Percentiles rank a stretch among this genome's conserved stretches.
These are phyloP conservation scores for Cucumis cinereus DNA, from an alignment of 306 rosid species.

Conservation along the genomic window DNA sequence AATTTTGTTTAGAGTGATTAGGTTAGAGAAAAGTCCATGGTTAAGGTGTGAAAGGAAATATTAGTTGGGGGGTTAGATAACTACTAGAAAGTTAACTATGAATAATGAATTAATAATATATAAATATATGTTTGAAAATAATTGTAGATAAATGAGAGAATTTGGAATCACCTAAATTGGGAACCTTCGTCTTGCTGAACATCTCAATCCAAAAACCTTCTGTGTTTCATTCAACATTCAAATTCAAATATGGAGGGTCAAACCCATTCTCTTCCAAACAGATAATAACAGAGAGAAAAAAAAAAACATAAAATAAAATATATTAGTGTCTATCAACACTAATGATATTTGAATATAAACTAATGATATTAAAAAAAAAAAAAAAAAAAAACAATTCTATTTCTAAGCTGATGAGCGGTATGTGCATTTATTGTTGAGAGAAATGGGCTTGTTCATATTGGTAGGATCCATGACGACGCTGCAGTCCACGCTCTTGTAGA, in stretches of 20 bases:
- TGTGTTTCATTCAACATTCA: neutral
- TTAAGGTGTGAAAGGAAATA: neutral
- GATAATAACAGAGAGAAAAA: neutral
- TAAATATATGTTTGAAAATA: neutral
- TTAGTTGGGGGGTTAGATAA: neutral
- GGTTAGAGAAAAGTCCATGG: neutral
- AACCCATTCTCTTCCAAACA: neutral
- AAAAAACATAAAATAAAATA: neutral
- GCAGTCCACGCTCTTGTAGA: constrained; percentile 54
- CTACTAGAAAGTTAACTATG: neutral
- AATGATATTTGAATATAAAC: neutral
- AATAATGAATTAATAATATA: neutral
- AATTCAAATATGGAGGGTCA: neutral
- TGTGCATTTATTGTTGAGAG: constrained; percentile 40
- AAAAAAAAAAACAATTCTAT: too few relatives aligned
- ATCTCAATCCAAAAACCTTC: neutral
- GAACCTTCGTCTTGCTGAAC: neutral
- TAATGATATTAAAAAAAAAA: neutral
- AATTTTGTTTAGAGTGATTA: neutral
- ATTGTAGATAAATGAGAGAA: neutral
- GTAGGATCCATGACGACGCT: constrained; percentile 49
- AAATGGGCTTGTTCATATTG: constrained; percentile 44
- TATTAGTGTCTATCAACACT: neutral
- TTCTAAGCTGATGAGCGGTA: constrained; percentile 11
- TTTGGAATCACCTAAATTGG: neutral